Conservation (phyloP, 1,284 basidiomycete genomes). For the Leccinum huronense region DNA sequence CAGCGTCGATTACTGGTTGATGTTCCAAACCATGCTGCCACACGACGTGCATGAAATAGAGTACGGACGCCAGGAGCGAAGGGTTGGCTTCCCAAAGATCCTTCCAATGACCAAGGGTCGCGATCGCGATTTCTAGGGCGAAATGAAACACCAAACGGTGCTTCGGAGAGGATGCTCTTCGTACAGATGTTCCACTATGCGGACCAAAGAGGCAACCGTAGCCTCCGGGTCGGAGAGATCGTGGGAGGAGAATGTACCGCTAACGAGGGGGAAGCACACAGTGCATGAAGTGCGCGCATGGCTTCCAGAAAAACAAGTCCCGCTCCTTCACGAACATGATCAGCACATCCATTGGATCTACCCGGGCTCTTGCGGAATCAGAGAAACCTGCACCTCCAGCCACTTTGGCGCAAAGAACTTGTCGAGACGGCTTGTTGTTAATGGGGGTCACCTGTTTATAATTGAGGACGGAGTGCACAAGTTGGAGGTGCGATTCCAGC, state of each 20-base stretch:
- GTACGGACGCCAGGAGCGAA: slow-evolving; percentile 69
- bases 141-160: slow-evolving; percentile 81
- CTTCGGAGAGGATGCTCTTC: slow-evolving; percentile 67
- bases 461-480: slow-evolving; percentile 61
- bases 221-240: slow-evolving; percentile 71
- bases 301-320: slow-evolving; percentile 65
- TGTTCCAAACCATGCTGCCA: slow-evolving; percentile 86
- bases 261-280: slow-evolving; percentile 64
- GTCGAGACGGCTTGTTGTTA: slow-evolving; percentile 64
- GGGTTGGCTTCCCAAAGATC: slow-evolving; percentile 75
- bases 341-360: slow-evolving; percentile 71
- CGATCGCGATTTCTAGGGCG: slow-evolving; percentile 63
- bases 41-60: slow-evolving; percentile 78
- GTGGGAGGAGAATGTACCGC: slow-evolving; percentile 60
- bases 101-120: slow-evolving; percentile 68
- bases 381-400: slow-evolving; percentile 49
- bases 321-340: slow-evolving; percentile 62
- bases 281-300: slow-evolving; percentile 60
- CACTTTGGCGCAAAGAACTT: slow-evolving; percentile 63
- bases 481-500: slow-evolving; percentile 61
- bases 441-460: slow-evolving; percentile 50
- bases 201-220: slow-evolving; percentile 58
- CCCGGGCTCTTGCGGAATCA: slow-evolving; percentile 46
- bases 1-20: slow-evolving; percentile 53
- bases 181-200: slow-evolving; percentile 68